Base-by-base conservation (phyloP, 2,329 filamentous ascomycete genomes). In the Helotiales sp. region DNA sequence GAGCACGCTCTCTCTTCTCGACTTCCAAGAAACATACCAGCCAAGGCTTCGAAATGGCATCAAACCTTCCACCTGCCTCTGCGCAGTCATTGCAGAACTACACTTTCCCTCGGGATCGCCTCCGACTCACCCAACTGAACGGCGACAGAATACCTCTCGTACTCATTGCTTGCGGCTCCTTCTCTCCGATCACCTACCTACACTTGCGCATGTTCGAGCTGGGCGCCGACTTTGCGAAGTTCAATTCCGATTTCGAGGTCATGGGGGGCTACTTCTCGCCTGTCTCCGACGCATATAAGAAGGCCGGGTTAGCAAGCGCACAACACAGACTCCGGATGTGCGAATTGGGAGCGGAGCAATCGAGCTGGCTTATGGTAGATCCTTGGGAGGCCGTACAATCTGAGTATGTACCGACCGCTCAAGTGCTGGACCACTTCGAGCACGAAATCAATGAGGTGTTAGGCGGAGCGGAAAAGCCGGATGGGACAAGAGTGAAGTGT, bases 191-290 rank as follows among this genome's bases (percentile, higher is more conserved):
- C 59, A 92, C 90, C 6, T 91, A 91, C 75, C 84, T 93, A 30
- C 92, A 95, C 77, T 82, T 96, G 70, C 89, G 92, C 77, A 95
- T 96, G 91, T 95, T 96, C 76, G 91, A 93, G 75, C 93, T 96
- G 88, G 92, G 91, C 1, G 87, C 89, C 73, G 67, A 65, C 61
- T 67, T 45, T 79, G 89, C 89, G 72, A 89, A 89, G 71, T 90
- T 91, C 78, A 89, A 88, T 77, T 89, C 88, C 26, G 83, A 91
- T 62, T 97, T 91, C 77, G 93, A 97, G 78, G 88, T 97, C 37
- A 85, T 97, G 52, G 94, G 92, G 69, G 93, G 92, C 61, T 97
- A 95, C 78, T 82, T 95, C 70, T 93, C 89, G 26, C 92, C 92
- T 92, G 69, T 63, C 28, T 49, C 57, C 8, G 83, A 86, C 67